Evolutionary conservation across 352 stramenopile genomes (phyloP).

Genomic region (Phytopythium aichiense): DNA sequence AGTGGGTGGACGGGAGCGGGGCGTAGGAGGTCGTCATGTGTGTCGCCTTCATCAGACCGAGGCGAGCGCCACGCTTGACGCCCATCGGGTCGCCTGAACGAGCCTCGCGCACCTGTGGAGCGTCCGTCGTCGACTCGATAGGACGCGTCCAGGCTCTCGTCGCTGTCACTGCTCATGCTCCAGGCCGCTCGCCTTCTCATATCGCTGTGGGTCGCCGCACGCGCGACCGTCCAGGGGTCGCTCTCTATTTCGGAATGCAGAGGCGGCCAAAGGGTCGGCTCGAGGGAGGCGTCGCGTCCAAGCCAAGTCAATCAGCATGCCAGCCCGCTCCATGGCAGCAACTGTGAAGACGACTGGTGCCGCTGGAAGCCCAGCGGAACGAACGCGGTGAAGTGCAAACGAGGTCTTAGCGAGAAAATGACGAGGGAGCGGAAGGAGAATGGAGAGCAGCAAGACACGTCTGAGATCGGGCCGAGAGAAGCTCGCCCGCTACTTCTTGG

Average conservation of each 20-base stretch:
- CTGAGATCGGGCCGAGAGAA: too few species aligned
- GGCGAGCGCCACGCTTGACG: not conserved
- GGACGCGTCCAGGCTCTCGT: not conserved
- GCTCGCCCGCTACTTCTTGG: conserved; percentile 39
- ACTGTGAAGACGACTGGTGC: too few species aligned
- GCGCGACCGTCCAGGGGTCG: not conserved
- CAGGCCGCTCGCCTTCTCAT: not conserved
- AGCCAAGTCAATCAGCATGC: conserved; percentile 17
- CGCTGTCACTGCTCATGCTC: not conserved
- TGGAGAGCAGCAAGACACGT: not conserved
- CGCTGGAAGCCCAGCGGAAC: not conserved
- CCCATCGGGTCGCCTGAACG: not conserved
- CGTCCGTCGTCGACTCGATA: not conserved
- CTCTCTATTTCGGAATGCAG: not conserved
- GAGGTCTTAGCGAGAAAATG: not conserved
- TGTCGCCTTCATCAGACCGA: not conserved
- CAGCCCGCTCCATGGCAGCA: not conserved
- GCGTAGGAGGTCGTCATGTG: not conserved
- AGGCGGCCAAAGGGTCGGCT: not conserved
- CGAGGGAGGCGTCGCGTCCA: not conserved
- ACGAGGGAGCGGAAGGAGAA: not conserved
- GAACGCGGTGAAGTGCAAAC: not conserved
- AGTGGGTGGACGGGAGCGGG: not conserved
- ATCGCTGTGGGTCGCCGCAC: not conserved
- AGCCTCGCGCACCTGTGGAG: not conserved